Evolutionary conservation across 768 basidiomycete species (phyloP), one percentile per base, ranked within the genome.

Genomic region (Leccinum uliginosum): DNA sequence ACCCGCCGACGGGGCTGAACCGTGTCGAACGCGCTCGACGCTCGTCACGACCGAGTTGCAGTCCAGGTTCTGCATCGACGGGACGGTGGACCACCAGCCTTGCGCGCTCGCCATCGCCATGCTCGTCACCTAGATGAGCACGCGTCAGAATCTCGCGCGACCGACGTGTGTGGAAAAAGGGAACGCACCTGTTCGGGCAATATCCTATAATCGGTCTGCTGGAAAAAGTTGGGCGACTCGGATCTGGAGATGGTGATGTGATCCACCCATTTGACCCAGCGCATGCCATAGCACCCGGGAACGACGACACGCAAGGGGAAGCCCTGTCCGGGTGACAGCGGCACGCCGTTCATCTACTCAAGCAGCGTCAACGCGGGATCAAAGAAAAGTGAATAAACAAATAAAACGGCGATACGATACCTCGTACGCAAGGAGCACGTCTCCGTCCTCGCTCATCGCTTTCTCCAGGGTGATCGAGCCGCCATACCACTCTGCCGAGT

Each of bases 221-320:
- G 86, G 64, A 87, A 89, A 68, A 82, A 87, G 65, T 85, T 87
- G 29, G 79, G 76, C 1, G 85, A 86, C 70, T 89, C 86, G 7
- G 55, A 32, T 3, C 53, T 61, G 5, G 83, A 80, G 55, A 87
- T 64, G 26, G 76, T 71, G 62, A 88, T 82, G 1, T 74, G 80
- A 62, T 86, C 83, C 0, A 87, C 74, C 87, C 87, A 89, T 74
- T 89, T 88, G 8, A 87, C 85, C 84, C 86, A 87, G 11, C 87
- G 80, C 29, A 84, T 87, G 6, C 87, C 87, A 15, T 82, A 74
- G 62, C 78, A 80, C 3, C 87, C 87, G 0, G 87, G 87, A 1
- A 83, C 83, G 40, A 88, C 80, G 8, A 85, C 69, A n/a, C 87
- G 82, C 24, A 89, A 62, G 4, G 86, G 86, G 6, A 78, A 85